A percentile compares a stretch with the other conserved stretches of the same genome.
phyloP scores from a whole-genome alignment of 371 early-diverging fungal genomes.

The Rhizopus stolonifer region DNA sequence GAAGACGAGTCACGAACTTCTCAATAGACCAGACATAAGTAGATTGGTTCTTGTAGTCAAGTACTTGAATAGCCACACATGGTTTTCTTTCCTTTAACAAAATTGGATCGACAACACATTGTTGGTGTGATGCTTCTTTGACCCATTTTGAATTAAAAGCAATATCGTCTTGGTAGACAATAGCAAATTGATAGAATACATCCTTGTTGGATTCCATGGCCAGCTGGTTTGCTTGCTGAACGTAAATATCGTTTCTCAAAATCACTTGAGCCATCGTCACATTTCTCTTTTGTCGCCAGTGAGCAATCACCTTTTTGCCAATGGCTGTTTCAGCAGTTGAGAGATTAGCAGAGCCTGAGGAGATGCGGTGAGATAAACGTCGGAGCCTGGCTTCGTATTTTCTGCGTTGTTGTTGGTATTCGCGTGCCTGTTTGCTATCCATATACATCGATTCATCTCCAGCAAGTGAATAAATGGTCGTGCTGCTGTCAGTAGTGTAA shows the following conservation, averaged over 20 bases:
- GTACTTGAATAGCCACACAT: conserved; percentile 61
- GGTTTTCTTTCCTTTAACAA: conserved; percentile 46
- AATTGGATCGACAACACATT: conserved; percentile 37
- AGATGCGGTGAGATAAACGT: conserved; percentile 31
- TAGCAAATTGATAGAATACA: conserved; percentile 74
- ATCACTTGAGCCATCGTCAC: conserved; percentile 69
- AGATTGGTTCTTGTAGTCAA: conserved; percentile 62
- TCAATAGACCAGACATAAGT: conserved; percentile 72
- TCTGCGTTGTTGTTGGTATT: conserved; percentile 46
- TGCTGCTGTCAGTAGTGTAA: conserved; percentile 17
- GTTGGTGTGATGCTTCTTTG: conserved; percentile 54
- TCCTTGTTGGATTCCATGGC: conserved; percentile 68
- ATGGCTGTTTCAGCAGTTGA: conserved; percentile 48
- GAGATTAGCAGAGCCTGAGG: conserved; percentile 20
- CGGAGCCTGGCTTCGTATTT: conserved; percentile 53
- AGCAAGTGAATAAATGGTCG: not conserved
- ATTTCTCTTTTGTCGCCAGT: conserved; percentile 61
- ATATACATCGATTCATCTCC: conserved; percentile 16
- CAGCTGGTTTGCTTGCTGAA: conserved; percentile 82
- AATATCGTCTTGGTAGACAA: conserved; percentile 56
- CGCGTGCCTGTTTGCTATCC: conserved; percentile 40
- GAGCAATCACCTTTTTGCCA: conserved; percentile 41
- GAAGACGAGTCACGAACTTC: conserved; percentile 51
- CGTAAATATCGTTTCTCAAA: conserved; percentile 55
- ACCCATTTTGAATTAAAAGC: too few species aligned